Percentiles rank a stretch among this genome's conserved stretches.
Evolutionary conservation across 441 rosid genomes (phyloP).

Genomic region (Omphalea diandra): DNA sequence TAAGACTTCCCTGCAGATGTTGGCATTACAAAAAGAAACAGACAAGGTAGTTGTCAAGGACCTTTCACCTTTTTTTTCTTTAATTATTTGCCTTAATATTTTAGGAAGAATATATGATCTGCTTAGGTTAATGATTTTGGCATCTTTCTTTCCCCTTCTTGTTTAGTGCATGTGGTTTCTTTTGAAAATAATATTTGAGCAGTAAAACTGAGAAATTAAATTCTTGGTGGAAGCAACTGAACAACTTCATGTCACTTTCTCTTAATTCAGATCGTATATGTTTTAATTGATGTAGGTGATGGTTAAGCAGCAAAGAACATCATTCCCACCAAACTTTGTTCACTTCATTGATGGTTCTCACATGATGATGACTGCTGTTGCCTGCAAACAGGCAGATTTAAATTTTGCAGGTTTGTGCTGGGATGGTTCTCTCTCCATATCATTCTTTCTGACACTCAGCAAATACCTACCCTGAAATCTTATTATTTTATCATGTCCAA

Average conservation of each 20-base stretch:
- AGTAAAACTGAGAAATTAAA: background rate
- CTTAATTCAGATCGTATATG: slow-evolving; percentile 12
- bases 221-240: background rate
- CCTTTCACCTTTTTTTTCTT: slow-evolving; percentile 10
- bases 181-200: background rate
- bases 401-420: slow-evolving; percentile 77
- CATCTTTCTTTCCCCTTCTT: slow-evolving; percentile 7
- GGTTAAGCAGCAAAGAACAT: slow-evolving; percentile 84
- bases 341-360: slow-evolving; percentile 99
- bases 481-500: slow-evolving; percentile 23
- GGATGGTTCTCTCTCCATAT: background rate
- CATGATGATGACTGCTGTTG: slow-evolving; percentile 99
- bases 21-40: slow-evolving; percentile 74
- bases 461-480: slow-evolving; percentile 19
- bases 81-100: no score
- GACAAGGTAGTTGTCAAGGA: slow-evolving; percentile 55
- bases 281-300: slow-evolving; percentile 49
- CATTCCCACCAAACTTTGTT: slow-evolving; percentile 94
- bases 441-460: background rate
- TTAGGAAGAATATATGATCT: background rate
- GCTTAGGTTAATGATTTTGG: background rate
- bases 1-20: slow-evolving; percentile 84
- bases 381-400: slow-evolving; percentile 84
- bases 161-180: background rate
- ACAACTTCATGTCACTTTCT: background rate